A percentile compares a stretch with the other conserved stretches of the same genome.
Conservation (phyloP, 2,329 filamentous ascomycete genomes). For the Aspergillus aculeatinus region DNA sequence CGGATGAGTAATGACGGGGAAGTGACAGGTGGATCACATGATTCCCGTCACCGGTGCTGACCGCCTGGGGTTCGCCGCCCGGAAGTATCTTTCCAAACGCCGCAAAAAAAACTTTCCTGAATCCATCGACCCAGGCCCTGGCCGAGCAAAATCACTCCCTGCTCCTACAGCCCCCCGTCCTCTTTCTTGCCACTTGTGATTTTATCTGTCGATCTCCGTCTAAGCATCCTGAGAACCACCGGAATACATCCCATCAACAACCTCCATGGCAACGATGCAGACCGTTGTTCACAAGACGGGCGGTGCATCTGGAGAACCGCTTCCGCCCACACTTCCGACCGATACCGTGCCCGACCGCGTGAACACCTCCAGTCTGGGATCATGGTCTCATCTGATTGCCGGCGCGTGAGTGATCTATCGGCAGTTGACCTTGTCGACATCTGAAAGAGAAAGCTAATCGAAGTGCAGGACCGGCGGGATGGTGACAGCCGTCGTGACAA, state of each 20-base stretch:
- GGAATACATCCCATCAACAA: neutral
- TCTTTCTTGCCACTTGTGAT: neutral
- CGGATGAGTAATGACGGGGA: neutral
- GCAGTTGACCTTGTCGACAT: too few species aligned
- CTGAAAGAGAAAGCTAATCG: neutral
- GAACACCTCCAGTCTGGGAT: slow-evolving; percentile 11
- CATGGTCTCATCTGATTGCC: slow-evolving; percentile 34
- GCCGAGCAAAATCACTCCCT: neutral
- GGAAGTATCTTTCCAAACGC: slow-evolving; percentile 3
- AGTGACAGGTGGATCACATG: slow-evolving; percentile 5
- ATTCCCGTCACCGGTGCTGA: neutral
- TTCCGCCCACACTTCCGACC: slow-evolving; percentile 12
- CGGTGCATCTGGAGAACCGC: slow-evolving; percentile 7
- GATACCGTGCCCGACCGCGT: slow-evolving; percentile 1
- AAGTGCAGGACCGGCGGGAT: slow-evolving; percentile 63
- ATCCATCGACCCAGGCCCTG: neutral
- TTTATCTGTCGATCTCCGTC: neutral
- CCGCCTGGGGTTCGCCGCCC: slow-evolving; percentile 8
- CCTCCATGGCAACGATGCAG: slow-evolving; percentile 9
- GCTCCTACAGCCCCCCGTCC: neutral
- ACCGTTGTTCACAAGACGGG: slow-evolving; percentile 8
- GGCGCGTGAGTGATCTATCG: slow-evolving; percentile 32
- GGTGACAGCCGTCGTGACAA: slow-evolving; percentile 85
- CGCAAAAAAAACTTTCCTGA: slow-evolving; percentile 8
- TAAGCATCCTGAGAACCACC: neutral